Evolutionary conservation across 208 protist species (phyloP), one percentile per base, ranked within the genome.

Genomic region (Leishmania mexicana): DNA sequence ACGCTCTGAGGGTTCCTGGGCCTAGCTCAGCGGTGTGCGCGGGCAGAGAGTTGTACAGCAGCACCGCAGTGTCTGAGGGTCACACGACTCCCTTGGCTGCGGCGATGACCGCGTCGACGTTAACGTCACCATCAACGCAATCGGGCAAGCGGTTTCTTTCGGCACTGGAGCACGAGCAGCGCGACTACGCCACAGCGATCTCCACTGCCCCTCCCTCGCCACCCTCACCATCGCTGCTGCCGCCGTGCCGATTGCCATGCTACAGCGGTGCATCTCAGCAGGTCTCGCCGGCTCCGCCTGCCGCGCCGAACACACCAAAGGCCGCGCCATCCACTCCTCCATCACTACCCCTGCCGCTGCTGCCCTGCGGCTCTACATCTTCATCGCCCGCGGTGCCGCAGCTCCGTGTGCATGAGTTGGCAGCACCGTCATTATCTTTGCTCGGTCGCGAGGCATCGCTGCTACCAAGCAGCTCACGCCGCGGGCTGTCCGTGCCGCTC

Each of bases 141-240:
- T 38, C 72, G 10, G 73, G 78, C 6, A 60, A 45, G 71, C 3
- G 67, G 0, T 82, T 80, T 54, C 75, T 86, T 58, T 83, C 78
- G 15, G 78, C 78, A 40, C 67, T 82, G 40, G 74, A 72, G 51
- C 74, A 82, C 21, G 78, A 85, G 31, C 76, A 64, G 35, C 57
- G 51, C 13, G 77, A 84, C 53, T 19, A 54, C 72, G 38, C n/a
- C 47, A 24, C 42, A 31, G 47, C 79, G 31, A 49, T 73, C 38
- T 17, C 31, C 1, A 38, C 72, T 7, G 47, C 35, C 49, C 60
- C 79, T 35, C n/a, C 40, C 31, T 68, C 57, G 54, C 53, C 31
- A 42, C 31, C 51, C 5, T 76, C 73, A 11, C 35, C 53, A 8
- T 49, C 45, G 7, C 45, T 49, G 24, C 60, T 62, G 78, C 49